Evolutionary conservation across 352 stramenopile genomes (phyloP), one percentile per base, ranked within the genome.

Genomic region (Phytophthora pisi): DNA sequence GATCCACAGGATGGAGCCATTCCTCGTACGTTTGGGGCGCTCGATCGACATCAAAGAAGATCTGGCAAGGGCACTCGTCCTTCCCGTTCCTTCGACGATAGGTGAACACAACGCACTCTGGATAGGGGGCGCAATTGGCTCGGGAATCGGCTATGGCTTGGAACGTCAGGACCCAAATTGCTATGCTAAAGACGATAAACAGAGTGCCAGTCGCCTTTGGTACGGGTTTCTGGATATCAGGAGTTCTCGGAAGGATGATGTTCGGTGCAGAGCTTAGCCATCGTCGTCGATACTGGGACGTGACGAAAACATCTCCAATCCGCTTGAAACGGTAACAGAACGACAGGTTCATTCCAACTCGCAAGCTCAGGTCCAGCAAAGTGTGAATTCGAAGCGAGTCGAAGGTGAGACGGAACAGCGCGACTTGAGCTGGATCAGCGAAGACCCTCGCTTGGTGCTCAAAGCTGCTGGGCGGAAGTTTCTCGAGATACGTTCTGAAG

Each of bases 341-440:
- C 1, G 52, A 66, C 9, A 77, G 16, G 18, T 74, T 74, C 66
- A 74, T 71, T 18, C 40, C 56, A 45, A 77, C 61, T 7, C 64
- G 71, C 10, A 83, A 40, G 0, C 61, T 57, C 28, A 79, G 76
- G 34, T 75, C 65, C 5, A 67, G 15, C 2, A 46, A 6, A 2
- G 70, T 70, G 18, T 63, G 36, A 46, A 79, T 64, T 16, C 66
- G 66, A 16, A 84, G 63, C 1, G 62, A 68, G 36, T 81, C 58
- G 26, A 81, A 69, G 34, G 61, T 71, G 5, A 70, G 53, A 3
- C 66, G 55, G 26, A 79, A 78, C 3, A 79, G 50, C 6, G 68
- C 61, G n/a, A 75, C 62, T 62, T 84, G 57, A 1, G 70, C 68
- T 15, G 64, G 76, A 47, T 84, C 57, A 5, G 61, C 61, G 20